A percentile compares a stretch with the other conserved stretches of the same genome.
Conservation (phyloP, 179 eudicot species). For the Amaranthus tricolor region DNA sequence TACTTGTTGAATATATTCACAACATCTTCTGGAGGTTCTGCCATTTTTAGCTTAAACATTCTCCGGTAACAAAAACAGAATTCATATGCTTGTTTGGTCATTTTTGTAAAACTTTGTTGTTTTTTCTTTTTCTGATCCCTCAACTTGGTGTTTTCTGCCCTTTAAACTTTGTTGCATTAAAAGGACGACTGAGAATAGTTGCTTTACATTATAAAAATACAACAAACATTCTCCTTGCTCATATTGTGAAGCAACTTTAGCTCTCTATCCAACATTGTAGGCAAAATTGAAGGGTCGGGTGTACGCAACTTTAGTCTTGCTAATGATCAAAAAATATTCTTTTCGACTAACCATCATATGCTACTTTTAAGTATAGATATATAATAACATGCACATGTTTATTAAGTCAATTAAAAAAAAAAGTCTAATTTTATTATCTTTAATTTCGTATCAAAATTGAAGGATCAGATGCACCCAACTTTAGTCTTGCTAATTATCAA, state of each 20-base stretch:
- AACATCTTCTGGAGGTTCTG: slow-evolving; percentile 49
- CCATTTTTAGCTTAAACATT: slow-evolving; percentile 34
- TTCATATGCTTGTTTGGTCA: slow-evolving; percentile 42
- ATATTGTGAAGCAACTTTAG: not conserved
- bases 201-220: not conserved
- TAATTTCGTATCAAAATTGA: too few relatives aligned
- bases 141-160: not conserved
- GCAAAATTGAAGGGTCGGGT: too few relatives aligned
- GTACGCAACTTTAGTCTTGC: too few relatives aligned
- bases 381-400: too few relatives aligned
- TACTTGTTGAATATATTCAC: slow-evolving; percentile 34
- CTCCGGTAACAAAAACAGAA: slow-evolving; percentile 51
- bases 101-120: slow-evolving; percentile 16
- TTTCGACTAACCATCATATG: too few relatives aligned
- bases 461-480: too few relatives aligned
- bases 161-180: not conserved
- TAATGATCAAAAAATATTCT: too few relatives aligned
- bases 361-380: too few relatives aligned
- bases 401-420: too few relatives aligned
- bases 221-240: not conserved
- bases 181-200: not conserved
- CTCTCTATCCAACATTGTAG: not conserved
- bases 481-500: too few relatives aligned
- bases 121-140: slow-evolving; percentile 16
- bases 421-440: too few relatives aligned